Percentiles rank a stretch among this genome's conserved stretches.
Evolutionary conservation across 1,284 basidiomycete genomes (phyloP).

Genomic region (Moesziomyces antarcticus): DNA sequence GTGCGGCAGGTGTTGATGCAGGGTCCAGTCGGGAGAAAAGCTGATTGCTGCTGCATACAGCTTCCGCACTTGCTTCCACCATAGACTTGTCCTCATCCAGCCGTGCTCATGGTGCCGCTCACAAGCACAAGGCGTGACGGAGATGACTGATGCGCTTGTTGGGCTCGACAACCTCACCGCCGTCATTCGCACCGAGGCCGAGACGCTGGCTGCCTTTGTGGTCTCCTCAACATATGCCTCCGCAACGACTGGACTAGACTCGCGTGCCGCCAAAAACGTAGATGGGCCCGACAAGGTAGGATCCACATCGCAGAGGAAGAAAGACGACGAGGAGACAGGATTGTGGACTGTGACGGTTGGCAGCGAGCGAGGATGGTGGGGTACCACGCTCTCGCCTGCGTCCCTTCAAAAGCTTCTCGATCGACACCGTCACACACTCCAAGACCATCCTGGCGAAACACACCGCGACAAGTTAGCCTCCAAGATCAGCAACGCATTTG

Average conservation of each 20-base stretch:
- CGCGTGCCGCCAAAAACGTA: too few relatives aligned
- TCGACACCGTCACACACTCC: not conserved
- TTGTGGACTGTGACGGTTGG: conserved; percentile 13
- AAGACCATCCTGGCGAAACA: not conserved
- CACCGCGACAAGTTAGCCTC: not conserved
- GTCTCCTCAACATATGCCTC: not conserved
- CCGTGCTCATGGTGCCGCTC: too few relatives aligned
- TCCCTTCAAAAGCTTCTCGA: not conserved
- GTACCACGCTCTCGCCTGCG: not conserved
- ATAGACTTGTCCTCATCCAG: not conserved
- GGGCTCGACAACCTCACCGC: not conserved
- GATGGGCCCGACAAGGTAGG: too few relatives aligned
- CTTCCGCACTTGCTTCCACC: not conserved
- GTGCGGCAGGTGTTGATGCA: not conserved
- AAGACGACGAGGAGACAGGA: not conserved
- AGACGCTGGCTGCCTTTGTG: not conserved
- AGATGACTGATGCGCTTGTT: not conserved
- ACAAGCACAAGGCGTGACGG: too few relatives aligned
- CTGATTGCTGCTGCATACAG: not conserved
- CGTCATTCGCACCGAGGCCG: not conserved
- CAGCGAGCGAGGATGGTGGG: conserved; percentile 26
- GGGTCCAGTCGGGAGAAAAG: not conserved
- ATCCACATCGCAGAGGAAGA: too few relatives aligned
- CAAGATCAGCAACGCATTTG: conserved; percentile 9
- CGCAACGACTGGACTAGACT: not conserved